These are phyloP conservation scores for Globisporangium rhizosaccharum DNA, from an alignment of 352 stramenopile genomes.

Conservation along the genomic window DNA sequence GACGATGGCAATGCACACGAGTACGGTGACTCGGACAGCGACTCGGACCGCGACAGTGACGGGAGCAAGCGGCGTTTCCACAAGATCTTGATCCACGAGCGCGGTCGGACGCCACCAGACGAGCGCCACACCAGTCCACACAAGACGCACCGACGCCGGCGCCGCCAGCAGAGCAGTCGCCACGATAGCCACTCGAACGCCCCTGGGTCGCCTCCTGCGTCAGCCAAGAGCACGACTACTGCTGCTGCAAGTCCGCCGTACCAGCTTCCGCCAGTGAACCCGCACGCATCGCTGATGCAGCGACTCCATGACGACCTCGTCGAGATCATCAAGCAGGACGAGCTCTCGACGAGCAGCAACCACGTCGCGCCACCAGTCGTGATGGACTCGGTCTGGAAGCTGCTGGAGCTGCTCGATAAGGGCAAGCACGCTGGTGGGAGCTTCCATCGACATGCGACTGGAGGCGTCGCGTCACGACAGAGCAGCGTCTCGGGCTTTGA, in stretches of 20 bases:
- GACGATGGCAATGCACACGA: neutral
- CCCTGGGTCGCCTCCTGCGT: neutral
- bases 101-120: conserved; percentile 26
- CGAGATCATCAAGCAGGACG: conserved; percentile 50
- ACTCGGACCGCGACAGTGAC: conserved; percentile 13
- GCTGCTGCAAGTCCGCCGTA: neutral
- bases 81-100: conserved; percentile 40
- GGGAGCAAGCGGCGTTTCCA: conserved; percentile 20
- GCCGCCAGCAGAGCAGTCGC: conserved; percentile 8
- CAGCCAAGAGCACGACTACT: neutral
- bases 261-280: conserved; percentile 5
- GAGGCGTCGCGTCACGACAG: neutral
- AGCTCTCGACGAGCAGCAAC: conserved; percentile 3
- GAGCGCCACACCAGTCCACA: conserved; percentile 6
- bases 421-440: conserved; percentile 2
- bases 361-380: neutral
- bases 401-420: conserved; percentile 42
- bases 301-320: conserved; percentile 42
- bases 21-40: neutral
- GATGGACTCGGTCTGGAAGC: conserved; percentile 11
- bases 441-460: neutral
- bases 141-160: conserved; percentile 3
- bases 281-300: conserved; percentile 21
- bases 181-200: neutral
- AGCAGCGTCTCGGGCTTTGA: neutral